These are phyloP conservation scores for Saprolegnia parasitica DNA, from an alignment of 352 stramenopile genomes.

Conservation along the genomic window DNA sequence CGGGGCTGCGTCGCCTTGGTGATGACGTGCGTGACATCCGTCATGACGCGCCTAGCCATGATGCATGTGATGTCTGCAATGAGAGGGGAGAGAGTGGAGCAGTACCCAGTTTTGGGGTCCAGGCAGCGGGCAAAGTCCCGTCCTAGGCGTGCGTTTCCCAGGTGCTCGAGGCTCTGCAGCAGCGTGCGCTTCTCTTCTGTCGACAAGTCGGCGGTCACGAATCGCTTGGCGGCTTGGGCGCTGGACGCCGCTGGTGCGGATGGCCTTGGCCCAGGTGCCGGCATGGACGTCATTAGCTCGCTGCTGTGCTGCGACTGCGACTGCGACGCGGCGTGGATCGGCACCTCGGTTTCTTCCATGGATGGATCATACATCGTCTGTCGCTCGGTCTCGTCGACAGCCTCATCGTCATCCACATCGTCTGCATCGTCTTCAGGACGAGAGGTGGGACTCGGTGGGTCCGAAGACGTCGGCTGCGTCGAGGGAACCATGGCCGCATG, in stretches of 20 bases:
- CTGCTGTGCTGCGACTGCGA: conserved; percentile 10
- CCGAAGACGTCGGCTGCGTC: background rate
- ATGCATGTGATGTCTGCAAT: conserved; percentile 36
- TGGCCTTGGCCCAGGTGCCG: conserved; percentile 17
- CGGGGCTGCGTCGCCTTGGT: conserved; percentile 29
- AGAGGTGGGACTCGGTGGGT: conserved; percentile 26
- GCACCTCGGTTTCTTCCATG: conserved; percentile 34
- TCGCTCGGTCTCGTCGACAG: conserved; percentile 19
- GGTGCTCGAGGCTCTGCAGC: conserved; percentile 40
- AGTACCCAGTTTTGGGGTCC: conserved; percentile 36
- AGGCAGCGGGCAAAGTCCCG: conserved; percentile 62
- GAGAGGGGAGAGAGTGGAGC: background rate
- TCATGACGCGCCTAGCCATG: conserved; percentile 73
- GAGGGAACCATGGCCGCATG: conserved; percentile 23
- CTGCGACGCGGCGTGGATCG: background rate
- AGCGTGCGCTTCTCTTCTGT: conserved; percentile 19
- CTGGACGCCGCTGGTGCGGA: background rate
- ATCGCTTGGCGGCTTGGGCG: background rate
- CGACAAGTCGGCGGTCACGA: background rate
- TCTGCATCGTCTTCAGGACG: conserved; percentile 29
- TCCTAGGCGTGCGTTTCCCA: conserved; percentile 64
- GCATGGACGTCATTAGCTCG: background rate
- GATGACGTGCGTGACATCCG: conserved; percentile 41
- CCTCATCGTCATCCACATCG: conserved; percentile 27
- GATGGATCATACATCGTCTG: conserved; percentile 6